Percentiles rank a stretch among this genome's conserved stretches.
phyloP scores from a whole-genome alignment of 2,329 filamentous ascomycete species.

The Leptographium flavum region DNA sequence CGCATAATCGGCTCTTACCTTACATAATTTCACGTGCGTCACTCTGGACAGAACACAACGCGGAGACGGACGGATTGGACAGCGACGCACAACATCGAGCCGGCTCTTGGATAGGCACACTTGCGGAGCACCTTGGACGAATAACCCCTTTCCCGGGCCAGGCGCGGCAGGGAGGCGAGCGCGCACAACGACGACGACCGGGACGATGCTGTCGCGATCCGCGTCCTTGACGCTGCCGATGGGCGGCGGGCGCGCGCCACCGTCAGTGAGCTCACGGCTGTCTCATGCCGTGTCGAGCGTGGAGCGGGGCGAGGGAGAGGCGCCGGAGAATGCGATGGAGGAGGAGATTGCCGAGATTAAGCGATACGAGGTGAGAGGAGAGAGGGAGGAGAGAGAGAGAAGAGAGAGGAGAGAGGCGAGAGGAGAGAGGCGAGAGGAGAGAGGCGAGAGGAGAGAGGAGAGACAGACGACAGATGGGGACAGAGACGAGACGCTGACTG shows the following conservation, averaged over 20 bases:
- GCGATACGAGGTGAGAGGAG: constrained; percentile 88
- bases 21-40: too few relatives aligned
- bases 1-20: too few relatives aligned
- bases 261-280: constrained; percentile 49
- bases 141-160: neutral
- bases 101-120: neutral
- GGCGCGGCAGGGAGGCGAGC: neutral
- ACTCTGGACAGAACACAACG: too few relatives aligned
- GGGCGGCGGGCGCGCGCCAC: constrained; percentile 21
- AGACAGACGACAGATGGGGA: too few relatives aligned
- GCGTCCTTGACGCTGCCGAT: constrained; percentile 2
- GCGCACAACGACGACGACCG: neutral
- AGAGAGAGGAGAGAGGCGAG: too few relatives aligned
- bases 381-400: too few relatives aligned
- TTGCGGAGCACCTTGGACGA: neutral
- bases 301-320: constrained; percentile 34
- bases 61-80: too few relatives aligned
- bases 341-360: constrained; percentile 98
- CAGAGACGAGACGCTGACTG: too few relatives aligned
- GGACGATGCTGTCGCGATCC: constrained; percentile 6
- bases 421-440: constrained; percentile 6
- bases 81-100: too few relatives aligned
- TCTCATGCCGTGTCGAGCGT: constrained; percentile 52
- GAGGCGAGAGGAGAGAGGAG: neutral
- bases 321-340: constrained; percentile 55